These are phyloP conservation scores for Paramecium biaurelia DNA, from an alignment of 73 alveolate genomes.

Conservation along the genomic window DNA sequence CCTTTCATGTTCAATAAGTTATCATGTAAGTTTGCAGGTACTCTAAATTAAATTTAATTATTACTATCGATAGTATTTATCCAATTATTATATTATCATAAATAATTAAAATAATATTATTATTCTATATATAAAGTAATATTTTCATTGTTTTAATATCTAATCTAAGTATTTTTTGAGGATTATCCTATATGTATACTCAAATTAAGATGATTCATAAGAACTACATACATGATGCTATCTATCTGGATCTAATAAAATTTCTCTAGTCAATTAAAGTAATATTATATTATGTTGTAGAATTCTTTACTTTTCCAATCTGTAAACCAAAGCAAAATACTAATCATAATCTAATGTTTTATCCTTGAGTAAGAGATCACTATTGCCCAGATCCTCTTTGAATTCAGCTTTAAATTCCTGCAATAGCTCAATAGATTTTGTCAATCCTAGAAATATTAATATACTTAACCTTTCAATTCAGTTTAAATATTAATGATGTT, in stretches of 20 bases:
- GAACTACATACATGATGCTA: not conserved
- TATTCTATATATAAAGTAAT: not conserved
- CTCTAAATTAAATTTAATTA: not conserved
- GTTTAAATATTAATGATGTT: not conserved
- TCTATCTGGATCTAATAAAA: not conserved
- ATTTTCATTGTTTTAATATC: not conserved
- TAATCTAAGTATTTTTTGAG: not conserved
- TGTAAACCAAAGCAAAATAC: not conserved
- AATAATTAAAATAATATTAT: not conserved
- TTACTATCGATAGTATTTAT: not conserved
- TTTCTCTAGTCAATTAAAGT: not conserved
- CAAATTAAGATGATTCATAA: not conserved
- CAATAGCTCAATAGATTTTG: not conserved
- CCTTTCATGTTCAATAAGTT: not conserved
- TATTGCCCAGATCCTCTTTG: not conserved
- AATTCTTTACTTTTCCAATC: conserved; percentile 24
- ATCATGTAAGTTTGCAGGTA: conserved; percentile 31
- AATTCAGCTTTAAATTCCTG: not conserved
- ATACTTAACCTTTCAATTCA: not conserved
- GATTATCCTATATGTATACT: not conserved
- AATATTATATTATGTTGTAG: not conserved
- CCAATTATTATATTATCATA: not conserved
- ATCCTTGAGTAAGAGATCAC: not conserved
- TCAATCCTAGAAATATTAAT: not conserved
- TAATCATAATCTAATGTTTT: not conserved